Evolutionary conservation across 768 basidiomycete genomes (phyloP).

Genomic region (Boletus tomentosulus): DNA sequence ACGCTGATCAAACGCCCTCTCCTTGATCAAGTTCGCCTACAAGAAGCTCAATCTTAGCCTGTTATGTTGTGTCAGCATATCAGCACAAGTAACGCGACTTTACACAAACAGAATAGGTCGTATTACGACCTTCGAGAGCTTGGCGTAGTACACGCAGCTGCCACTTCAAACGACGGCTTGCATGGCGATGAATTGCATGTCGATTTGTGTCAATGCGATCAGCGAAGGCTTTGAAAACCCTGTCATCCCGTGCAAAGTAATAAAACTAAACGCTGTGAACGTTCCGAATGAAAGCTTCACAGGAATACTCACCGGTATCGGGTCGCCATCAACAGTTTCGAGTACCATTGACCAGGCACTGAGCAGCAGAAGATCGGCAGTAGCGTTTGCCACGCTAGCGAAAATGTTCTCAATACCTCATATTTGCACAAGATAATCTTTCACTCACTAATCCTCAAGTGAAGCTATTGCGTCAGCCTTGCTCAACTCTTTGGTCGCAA

Average conservation of each 20-base stretch:
- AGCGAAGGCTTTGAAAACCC: conserved; percentile 68
- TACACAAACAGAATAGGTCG: conserved; percentile 58
- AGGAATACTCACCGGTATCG: conserved; percentile 61
- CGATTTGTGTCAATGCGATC: conserved; percentile 39
- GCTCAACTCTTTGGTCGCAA: conserved; percentile 82
- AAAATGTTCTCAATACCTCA: background rate
- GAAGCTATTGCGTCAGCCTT: conserved; percentile 75
- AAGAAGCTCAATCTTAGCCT: conserved; percentile 66
- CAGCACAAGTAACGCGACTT: background rate
- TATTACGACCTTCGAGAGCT: conserved; percentile 61
- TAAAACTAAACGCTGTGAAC: conserved; percentile 46
- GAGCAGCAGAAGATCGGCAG: conserved; percentile 78
- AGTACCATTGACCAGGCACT: conserved; percentile 71
- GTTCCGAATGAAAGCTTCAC: background rate
- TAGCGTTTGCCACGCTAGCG: conserved; percentile 80
- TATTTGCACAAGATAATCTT: background rate
- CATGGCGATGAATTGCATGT: conserved; percentile 42
- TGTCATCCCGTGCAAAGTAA: conserved; percentile 90
- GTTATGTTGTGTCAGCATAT: conserved; percentile 7
- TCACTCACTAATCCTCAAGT: conserved; percentile 85
- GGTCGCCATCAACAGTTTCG: conserved; percentile 54
- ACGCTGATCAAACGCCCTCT: conserved; percentile 40
- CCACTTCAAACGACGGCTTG: conserved; percentile 60
- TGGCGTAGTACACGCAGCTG: conserved; percentile 62
- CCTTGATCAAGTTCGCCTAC: conserved; percentile 61